These are phyloP conservation scores for Blastocystis sp. DNA, from an alignment of 352 stramenopile genomes.

Conservation along the genomic window DNA sequence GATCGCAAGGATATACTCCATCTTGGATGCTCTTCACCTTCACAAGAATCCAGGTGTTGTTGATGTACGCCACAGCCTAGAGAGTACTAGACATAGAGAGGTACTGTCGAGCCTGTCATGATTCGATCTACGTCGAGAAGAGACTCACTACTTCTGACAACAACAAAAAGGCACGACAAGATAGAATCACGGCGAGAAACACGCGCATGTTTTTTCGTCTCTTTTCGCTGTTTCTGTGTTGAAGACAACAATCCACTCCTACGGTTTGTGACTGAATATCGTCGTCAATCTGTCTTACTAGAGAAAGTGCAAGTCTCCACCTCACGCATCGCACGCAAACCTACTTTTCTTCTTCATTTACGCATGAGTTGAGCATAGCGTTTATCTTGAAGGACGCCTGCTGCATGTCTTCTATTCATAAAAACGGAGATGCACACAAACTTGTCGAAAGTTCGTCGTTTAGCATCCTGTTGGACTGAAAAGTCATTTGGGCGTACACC, in stretches of 20 bases:
- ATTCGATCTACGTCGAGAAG: neutral
- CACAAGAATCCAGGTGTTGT: neutral
- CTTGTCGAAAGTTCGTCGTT: neutral
- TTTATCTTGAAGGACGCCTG: neutral
- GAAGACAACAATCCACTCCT: too few species aligned
- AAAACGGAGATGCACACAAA: neutral
- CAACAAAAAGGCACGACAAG: neutral
- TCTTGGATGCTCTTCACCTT: neutral
- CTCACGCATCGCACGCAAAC: neutral
- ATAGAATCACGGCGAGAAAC: neutral
- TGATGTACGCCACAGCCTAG: neutral
- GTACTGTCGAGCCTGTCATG: neutral
- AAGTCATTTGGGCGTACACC: neutral
- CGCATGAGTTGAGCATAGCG: neutral
- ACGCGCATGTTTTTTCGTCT: neutral
- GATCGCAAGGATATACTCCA: neutral
- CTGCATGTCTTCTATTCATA: neutral
- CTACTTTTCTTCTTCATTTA: slow-evolving; percentile 48
- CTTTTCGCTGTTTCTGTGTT: neutral
- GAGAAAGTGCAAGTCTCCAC: neutral
- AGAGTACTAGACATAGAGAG: neutral
- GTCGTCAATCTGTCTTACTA: neutral
- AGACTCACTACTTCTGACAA: neutral
- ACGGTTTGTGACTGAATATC: neutral
- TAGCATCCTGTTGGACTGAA: neutral